A percentile compares a stretch with the other conserved stretches of the same genome.
Conservation (phyloP, 257 asterid species). For the Lycium ferocissimum region DNA sequence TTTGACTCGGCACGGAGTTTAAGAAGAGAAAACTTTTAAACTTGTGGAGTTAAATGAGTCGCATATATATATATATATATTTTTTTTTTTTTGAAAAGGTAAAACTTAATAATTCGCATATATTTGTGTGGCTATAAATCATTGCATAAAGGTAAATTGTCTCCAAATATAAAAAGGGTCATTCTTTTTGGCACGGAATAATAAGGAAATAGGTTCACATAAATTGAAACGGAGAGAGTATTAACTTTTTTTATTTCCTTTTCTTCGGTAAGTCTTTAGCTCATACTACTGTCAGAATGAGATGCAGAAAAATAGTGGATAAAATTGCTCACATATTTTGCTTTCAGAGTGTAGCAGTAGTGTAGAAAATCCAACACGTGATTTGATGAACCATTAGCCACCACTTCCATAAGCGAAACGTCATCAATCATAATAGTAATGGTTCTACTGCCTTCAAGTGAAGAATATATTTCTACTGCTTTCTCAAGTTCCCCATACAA, state of each 20-base stretch:
- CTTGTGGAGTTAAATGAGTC: too few relatives aligned
- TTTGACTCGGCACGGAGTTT: too few relatives aligned
- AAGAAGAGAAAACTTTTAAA: too few relatives aligned
- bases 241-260: background rate
- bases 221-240: too few relatives aligned
- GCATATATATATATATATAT: too few relatives aligned
- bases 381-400: slow-evolving; percentile 67
- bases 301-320: slow-evolving; percentile 20
- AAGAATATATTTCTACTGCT: slow-evolving; percentile 62
- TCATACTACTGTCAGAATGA: background rate
- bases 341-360: slow-evolving; percentile 71
- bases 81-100: too few relatives aligned
- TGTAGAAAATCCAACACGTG: slow-evolving; percentile 80
- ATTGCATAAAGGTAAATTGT: too few relatives aligned
- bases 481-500: slow-evolving; percentile 78
- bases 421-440: slow-evolving; percentile 76
- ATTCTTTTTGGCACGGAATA: too few relatives aligned
- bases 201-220: too few relatives aligned
- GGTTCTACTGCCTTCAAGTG: slow-evolving; percentile 47
- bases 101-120: too few relatives aligned
- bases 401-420: slow-evolving; percentile 87
- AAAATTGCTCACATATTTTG: slow-evolving; percentile 70
- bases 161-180: too few relatives aligned
- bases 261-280: slow-evolving; percentile 1
- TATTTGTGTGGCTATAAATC: too few relatives aligned